A percentile compares a stretch with the other conserved stretches of the same genome.
Evolutionary conservation across 129 eudicot genomes (phyloP).

Genomic region (Helichrysum umbraculigerum): DNA sequence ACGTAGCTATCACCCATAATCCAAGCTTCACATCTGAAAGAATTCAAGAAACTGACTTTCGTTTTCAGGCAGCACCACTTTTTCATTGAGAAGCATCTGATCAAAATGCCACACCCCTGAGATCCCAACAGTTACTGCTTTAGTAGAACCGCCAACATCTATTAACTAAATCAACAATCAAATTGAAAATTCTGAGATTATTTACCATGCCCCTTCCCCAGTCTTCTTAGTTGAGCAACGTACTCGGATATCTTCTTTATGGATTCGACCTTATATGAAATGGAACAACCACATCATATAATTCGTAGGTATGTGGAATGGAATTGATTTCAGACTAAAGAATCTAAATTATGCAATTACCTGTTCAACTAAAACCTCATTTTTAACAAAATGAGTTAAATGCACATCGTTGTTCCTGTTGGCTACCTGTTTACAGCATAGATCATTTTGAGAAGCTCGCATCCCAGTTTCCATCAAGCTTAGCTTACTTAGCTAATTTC

Average conservation of each 20-base stretch:
- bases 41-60: not conserved
- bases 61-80: conserved; percentile 37
- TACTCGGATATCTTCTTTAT: conserved; percentile 92
- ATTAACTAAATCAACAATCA: not conserved
- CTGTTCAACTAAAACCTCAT: conserved; percentile 80
- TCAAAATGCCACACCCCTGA: conserved; percentile 94
- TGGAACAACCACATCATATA: not conserved
- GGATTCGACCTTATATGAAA: conserved; percentile 69
- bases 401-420: conserved; percentile 72
- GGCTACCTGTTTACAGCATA: conserved; percentile 66
- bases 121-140: conserved; percentile 4
- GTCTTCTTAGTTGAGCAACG: conserved; percentile 93
- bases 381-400: conserved; percentile 83
- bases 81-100: conserved; percentile 67
- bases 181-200: no score
- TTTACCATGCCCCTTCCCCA: conserved; percentile 98
- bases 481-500: not conserved
- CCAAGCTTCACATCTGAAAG: conserved; percentile 3
- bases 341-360: conserved; percentile 21
- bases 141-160: no score
- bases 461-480: not conserved
- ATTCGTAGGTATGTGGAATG: not conserved
- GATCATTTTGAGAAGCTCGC: conserved; percentile 22
- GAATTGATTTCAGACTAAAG: not conserved
- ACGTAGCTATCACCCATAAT: no score